Evolutionary conservation across 306 rosid genomes (phyloP).

Genomic region (Sphenostylis stenocarpa): DNA sequence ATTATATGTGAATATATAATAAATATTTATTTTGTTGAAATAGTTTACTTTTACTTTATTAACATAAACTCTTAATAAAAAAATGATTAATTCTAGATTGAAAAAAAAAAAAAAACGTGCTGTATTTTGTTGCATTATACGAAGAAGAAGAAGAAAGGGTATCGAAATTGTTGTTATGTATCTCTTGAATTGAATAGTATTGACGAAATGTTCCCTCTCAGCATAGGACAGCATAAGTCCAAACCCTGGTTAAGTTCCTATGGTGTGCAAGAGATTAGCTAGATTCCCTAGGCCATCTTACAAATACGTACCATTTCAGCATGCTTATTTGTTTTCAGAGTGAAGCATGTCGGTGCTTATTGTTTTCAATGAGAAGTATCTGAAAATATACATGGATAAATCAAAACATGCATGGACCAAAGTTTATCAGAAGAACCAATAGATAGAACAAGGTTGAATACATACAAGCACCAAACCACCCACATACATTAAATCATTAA

Average conservation of each 20-base stretch:
- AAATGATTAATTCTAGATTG: too few species aligned
- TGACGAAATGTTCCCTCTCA: constrained; percentile 2
- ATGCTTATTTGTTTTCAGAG: constrained; percentile 18
- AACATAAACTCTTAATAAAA: too few species aligned
- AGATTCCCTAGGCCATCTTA: constrained; percentile 15
- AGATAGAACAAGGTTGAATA: constrained; percentile 6
- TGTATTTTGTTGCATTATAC: too few species aligned
- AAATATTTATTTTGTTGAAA: too few species aligned
- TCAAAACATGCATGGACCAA: constrained; percentile 14
- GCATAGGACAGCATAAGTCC: constrained; percentile 12
- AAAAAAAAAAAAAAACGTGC: too few species aligned
- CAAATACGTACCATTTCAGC: constrained; percentile 18
- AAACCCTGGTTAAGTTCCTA: constrained; percentile 4
- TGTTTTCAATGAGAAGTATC: not conserved
- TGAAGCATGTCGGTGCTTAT: not conserved
- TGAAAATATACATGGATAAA: not conserved
- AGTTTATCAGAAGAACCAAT: not conserved
- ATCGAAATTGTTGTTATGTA: not conserved
- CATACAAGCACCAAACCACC: constrained; percentile 28
- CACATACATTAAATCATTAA: constrained; percentile 22
- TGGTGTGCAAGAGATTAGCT: constrained; percentile 3
- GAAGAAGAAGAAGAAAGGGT: too few species aligned
- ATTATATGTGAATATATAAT: too few species aligned
- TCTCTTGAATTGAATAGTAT: not conserved
- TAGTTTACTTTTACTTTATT: too few species aligned